These are phyloP conservation scores for Arachnomyces sp. DNA, from an alignment of 2,329 filamentous ascomycete species.

Conservation along the genomic window DNA sequence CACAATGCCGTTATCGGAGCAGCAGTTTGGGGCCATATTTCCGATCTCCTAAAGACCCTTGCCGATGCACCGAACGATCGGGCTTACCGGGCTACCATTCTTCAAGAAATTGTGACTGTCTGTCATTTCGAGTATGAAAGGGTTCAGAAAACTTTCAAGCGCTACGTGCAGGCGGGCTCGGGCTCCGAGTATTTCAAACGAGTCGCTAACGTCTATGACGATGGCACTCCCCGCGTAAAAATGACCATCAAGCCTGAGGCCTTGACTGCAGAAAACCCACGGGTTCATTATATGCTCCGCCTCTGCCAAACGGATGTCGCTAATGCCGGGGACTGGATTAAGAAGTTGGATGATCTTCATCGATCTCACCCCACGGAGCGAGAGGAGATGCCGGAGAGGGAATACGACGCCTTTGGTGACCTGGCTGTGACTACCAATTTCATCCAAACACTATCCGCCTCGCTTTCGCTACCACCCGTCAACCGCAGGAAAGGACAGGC, in stretches of 20 bases:
- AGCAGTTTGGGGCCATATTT: constrained; percentile 38
- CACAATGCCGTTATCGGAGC: constrained; percentile 28
- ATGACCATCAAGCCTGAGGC: constrained; percentile 38
- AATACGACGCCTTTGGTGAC: constrained; percentile 29
- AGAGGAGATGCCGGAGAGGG: constrained; percentile 27
- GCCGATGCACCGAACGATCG: constrained; percentile 20
- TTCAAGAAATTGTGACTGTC: constrained; percentile 42
- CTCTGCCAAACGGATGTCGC: constrained; percentile 36
- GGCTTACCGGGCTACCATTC: constrained; percentile 26
- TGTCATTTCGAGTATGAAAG: no score
- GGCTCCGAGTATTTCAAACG: constrained; percentile 40
- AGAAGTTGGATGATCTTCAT: constrained; percentile 35
- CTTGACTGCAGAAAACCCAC: constrained; percentile 31
- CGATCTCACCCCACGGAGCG: constrained; percentile 24
- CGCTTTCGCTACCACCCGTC: constrained; percentile 29
- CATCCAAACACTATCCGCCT: constrained; percentile 30
- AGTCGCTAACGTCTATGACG: constrained; percentile 28
- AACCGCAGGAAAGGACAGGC: constrained; percentile 35
- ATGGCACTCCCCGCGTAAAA: constrained; percentile 26
- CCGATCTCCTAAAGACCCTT: constrained; percentile 30
- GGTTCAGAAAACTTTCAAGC: constrained; percentile 34
- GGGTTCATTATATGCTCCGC: constrained; percentile 39
- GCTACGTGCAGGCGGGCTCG: constrained; percentile 29
- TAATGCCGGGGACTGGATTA: constrained; percentile 34
- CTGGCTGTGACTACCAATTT: constrained; percentile 35